A percentile compares a stretch with the other conserved stretches of the same genome.
These are phyloP conservation scores for Cyclocybe cylindracea DNA, from an alignment of 768 basidiomycete species.

Conservation along the genomic window DNA sequence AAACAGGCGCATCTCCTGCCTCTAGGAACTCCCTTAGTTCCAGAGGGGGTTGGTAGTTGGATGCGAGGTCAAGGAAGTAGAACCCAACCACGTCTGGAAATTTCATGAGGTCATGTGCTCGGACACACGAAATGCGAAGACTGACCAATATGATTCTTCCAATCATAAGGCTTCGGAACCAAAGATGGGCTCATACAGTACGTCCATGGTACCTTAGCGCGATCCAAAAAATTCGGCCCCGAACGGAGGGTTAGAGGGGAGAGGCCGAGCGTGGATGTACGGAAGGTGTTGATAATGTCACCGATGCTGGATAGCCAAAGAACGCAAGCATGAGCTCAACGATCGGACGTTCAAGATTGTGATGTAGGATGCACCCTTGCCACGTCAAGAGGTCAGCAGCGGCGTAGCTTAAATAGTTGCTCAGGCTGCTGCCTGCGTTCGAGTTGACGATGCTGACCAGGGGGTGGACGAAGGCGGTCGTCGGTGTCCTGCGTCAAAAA, in stretches of 20 bases:
- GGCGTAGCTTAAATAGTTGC: slow-evolving; percentile 59
- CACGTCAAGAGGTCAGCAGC: slow-evolving; percentile 60
- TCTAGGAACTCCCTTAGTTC: slow-evolving; percentile 50
- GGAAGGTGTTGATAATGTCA: slow-evolving; percentile 61
- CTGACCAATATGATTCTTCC: slow-evolving; percentile 62
- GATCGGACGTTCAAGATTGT: not conserved
- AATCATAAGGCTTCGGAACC: slow-evolving; percentile 62
- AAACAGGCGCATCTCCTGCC: slow-evolving; percentile 53
- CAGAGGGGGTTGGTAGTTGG: slow-evolving; percentile 44
- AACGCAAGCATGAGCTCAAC: not conserved
- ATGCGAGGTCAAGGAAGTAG: slow-evolving; percentile 58
- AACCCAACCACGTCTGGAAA: slow-evolving; percentile 58
- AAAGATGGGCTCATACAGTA: slow-evolving; percentile 63
- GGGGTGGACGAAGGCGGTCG: slow-evolving; percentile 59
- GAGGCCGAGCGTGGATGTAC: slow-evolving; percentile 48
- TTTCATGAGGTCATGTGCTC: not conserved
- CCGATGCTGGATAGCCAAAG: slow-evolving; percentile 42
- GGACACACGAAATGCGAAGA: not conserved
- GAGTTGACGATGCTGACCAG: slow-evolving; percentile 58
- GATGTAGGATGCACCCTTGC: slow-evolving; percentile 45
- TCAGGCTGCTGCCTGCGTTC: slow-evolving; percentile 53
- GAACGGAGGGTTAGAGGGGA: slow-evolving; percentile 46
- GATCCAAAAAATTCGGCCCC: slow-evolving; percentile 53
- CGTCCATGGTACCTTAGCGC: slow-evolving; percentile 59
- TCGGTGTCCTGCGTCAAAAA: slow-evolving; percentile 35